phyloP scores from a whole-genome alignment of 75 land plant genomes.

The Pseudotsuga menziesii region DNA sequence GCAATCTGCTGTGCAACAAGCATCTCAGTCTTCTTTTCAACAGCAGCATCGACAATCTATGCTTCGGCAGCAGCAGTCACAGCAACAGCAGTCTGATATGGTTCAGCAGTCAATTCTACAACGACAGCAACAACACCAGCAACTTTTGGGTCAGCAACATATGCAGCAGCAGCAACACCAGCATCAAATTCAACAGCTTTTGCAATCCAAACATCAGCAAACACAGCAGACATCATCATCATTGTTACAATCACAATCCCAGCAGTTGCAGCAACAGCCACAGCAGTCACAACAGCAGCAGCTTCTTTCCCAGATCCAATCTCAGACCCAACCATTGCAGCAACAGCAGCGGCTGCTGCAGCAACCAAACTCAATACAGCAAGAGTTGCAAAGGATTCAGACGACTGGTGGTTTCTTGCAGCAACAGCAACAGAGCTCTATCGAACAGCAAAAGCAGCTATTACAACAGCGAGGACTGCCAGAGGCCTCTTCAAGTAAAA shows the following conservation, averaged over 20 bases:
- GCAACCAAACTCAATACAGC: background rate
- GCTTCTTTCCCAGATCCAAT: background rate
- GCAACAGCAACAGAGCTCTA: background rate
- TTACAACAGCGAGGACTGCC: background rate
- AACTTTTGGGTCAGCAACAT: background rate
- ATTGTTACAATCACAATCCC: background rate
- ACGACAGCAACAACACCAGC: background rate
- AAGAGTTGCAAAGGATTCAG: background rate
- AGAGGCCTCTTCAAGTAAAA: background rate
- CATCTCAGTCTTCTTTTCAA: background rate
- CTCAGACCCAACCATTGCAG: background rate
- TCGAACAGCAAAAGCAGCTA: background rate
- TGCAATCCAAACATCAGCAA: slow-evolving; percentile 7
- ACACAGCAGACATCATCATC: slow-evolving; percentile 3
- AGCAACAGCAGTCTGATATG: slow-evolving; percentile 14
- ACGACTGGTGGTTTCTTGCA: background rate
- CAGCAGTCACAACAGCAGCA: slow-evolving; percentile 5
- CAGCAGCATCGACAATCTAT: background rate
- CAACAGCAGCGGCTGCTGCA: background rate
- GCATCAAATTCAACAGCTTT: slow-evolving; percentile 1
- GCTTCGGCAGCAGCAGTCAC: slow-evolving; percentile 15
- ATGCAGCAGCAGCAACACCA: slow-evolving; percentile 3
- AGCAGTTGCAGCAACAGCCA: slow-evolving; percentile 4
- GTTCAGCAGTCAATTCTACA: slow-evolving; percentile 7
- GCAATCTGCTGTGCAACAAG: background rate